Evolutionary conservation across 805 yeast genomes (phyloP).

Genomic region (Blastobotrys parvus): DNA sequence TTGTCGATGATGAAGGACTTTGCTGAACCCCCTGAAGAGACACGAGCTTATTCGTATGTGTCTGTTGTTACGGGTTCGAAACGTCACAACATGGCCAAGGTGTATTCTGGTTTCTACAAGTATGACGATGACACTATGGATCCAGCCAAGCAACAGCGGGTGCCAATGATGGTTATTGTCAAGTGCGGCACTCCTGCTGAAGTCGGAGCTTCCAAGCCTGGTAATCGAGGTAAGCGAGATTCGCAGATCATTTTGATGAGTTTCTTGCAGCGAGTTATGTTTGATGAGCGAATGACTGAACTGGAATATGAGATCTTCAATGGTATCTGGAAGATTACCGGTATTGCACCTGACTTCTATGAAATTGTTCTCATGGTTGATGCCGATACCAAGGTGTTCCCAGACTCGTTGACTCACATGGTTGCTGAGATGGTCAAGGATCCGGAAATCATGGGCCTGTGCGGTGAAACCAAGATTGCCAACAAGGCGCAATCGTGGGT

Average conservation of each 20-base stretch:
- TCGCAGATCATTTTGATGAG: conserved; percentile 89
- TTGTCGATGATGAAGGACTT: conserved; percentile 81
- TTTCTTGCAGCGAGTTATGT: conserved; percentile 76
- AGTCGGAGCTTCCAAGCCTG: conserved; percentile 65
- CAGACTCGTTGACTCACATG: conserved; percentile 86
- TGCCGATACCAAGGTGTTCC: conserved; percentile 85
- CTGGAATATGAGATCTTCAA: conserved; percentile 71
- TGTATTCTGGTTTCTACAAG: conserved; percentile 87
- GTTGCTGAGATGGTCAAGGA: conserved; percentile 81
- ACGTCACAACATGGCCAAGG: conserved; percentile 97
- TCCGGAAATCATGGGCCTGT: conserved; percentile 81
- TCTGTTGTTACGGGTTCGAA: conserved; percentile 92
- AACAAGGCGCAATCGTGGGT: conserved; percentile 83
- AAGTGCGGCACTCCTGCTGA: conserved; percentile 91
- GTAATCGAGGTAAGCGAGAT: conserved; percentile 90
- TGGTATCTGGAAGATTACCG: conserved; percentile 74
- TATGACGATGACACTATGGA: conserved; percentile 73
- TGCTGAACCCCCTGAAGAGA: conserved; percentile 62
- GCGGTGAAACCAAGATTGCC: conserved; percentile 91
- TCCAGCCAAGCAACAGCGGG: conserved; percentile 67
- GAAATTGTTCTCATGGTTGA: conserved; percentile 87
- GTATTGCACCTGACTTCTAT: conserved; percentile 73
- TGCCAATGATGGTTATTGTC: conserved; percentile 66
- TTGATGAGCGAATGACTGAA: conserved; percentile 91
- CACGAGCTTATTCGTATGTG: conserved; percentile 76